A percentile compares a stretch with the other conserved stretches of the same genome.
Evolutionary conservation across 495 filamentous ascomycete species (phyloP).

Genomic region (Penicillium chermesinum): DNA sequence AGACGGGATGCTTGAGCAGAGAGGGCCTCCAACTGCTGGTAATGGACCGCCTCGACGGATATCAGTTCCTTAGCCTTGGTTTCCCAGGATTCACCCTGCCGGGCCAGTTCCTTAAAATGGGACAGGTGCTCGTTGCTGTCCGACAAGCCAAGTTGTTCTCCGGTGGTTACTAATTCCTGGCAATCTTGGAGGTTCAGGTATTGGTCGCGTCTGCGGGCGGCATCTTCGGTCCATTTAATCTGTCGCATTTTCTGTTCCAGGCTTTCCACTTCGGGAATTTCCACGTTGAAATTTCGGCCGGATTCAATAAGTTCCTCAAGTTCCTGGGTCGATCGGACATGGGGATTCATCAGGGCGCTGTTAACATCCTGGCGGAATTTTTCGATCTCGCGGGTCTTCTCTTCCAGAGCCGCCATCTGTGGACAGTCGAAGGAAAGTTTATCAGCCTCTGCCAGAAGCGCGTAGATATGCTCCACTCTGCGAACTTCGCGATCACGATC

Average conservation of each 20-base stretch:
- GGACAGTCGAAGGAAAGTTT: slow-evolving; percentile 90
- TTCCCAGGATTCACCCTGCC: slow-evolving; percentile 82
- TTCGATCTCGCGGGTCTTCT: slow-evolving; percentile 81
- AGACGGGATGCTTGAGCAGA: slow-evolving; percentile 70
- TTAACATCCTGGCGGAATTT: slow-evolving; percentile 79
- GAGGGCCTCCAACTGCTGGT: slow-evolving; percentile 88
- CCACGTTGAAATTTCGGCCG: slow-evolving; percentile 85
- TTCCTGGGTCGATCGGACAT: slow-evolving; percentile 58
- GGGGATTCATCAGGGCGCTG: slow-evolving; percentile 57
- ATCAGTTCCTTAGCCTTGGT: slow-evolving; percentile 91
- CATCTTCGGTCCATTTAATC: slow-evolving; percentile 83
- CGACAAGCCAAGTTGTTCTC: slow-evolving; percentile 67
- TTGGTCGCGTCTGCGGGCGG: slow-evolving; percentile 54
- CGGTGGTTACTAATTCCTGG: slow-evolving; percentile 68
- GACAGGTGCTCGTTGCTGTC: slow-evolving; percentile 70
- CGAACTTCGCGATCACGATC: slow-evolving; percentile 85
- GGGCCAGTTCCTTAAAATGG: slow-evolving; percentile 68
- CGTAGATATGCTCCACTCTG: slow-evolving; percentile 83
- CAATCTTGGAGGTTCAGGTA: slow-evolving; percentile 72
- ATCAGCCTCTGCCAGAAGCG: slow-evolving; percentile 78
- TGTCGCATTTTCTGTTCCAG: slow-evolving; percentile 77
- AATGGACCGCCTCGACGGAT: slow-evolving; percentile 81
- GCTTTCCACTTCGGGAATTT: slow-evolving; percentile 86
- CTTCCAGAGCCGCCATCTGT: slow-evolving; percentile 81
- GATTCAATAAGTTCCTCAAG: slow-evolving; percentile 85